Evolutionary conservation across 2,329 filamentous ascomycete species (phyloP).

Genomic region (Zopfia rhizophila): DNA sequence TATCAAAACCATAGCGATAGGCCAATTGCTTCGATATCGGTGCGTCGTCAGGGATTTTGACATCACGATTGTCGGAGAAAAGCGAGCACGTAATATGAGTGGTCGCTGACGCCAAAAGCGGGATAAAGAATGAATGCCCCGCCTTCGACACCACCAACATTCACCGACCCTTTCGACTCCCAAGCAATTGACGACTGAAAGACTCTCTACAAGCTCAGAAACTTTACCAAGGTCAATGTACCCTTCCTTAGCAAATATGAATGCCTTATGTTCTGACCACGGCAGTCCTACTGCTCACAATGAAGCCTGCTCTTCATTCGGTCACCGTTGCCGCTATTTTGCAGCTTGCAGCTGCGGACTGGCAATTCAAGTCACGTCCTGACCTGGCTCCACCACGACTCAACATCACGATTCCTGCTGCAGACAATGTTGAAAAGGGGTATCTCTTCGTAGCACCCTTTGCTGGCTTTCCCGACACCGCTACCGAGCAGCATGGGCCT

Average conservation of each 20-base stretch:
- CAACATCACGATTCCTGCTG: conserved; percentile 58
- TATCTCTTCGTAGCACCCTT: conserved; percentile 59
- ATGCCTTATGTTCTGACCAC: conserved; percentile 20
- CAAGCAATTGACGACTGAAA: conserved; percentile 1
- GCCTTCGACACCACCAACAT: conserved; percentile 2
- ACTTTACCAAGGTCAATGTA: conserved; percentile 34
- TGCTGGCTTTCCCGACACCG: conserved; percentile 31
- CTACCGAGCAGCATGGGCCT: conserved; percentile 55
- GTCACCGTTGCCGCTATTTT: conserved; percentile 14
- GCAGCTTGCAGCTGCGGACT: conserved; percentile 60
- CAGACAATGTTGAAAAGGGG: conserved; percentile 53
- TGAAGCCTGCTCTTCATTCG: conserved; percentile 19
- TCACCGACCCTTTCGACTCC: neutral
- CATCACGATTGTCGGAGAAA: neutral
- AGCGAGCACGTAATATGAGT: conserved; percentile 22
- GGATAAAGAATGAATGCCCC: conserved; percentile 9
- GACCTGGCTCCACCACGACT: conserved; percentile 60
- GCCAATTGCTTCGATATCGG: no score
- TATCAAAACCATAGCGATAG: no score
- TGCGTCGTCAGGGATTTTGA: neutral
- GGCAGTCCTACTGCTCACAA: conserved; percentile 17
- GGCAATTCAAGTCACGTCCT: conserved; percentile 59
- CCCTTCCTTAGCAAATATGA: conserved; percentile 24
- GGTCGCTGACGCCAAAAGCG: conserved; percentile 14
- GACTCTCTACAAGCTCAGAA: conserved; percentile 21